Percentiles rank a stretch among this genome's conserved stretches.
phyloP scores from a whole-genome alignment of 2,329 filamentous ascomycete genomes.

The Macrophomina pseudophaseolina region DNA sequence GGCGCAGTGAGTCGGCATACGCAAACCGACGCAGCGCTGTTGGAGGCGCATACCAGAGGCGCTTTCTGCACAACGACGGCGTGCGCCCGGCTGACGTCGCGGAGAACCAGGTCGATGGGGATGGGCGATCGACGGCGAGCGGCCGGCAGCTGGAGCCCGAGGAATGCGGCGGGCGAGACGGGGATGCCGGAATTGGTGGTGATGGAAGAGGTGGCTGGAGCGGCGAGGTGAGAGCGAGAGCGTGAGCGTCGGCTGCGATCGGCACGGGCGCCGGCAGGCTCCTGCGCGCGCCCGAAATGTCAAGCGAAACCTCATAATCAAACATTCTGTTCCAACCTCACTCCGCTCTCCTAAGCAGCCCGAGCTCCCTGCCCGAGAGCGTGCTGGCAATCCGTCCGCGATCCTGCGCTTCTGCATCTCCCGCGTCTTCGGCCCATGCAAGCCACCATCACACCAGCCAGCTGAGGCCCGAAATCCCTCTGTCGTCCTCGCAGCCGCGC shows the following conservation, averaged over 20 bases:
- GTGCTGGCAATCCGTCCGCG: constrained; percentile 11
- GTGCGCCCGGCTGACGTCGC: constrained; percentile 10
- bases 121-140: not conserved
- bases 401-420: constrained; percentile 6
- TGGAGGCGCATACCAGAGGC: constrained; percentile 11
- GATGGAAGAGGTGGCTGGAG: constrained; percentile 5
- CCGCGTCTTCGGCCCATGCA: constrained; percentile 10
- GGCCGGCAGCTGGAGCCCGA: not conserved
- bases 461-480: constrained; percentile 11
- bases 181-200: not conserved
- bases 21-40: not conserved
- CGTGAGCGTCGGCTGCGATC: not conserved
- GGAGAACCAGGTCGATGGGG: constrained; percentile 12
- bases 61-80: constrained; percentile 21
- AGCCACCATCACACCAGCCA: constrained; percentile 26
- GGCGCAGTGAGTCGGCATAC: not conserved
- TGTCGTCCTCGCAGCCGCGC: constrained; percentile 16
- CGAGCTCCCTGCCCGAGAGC: constrained; percentile 16
- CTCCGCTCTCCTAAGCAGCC: not conserved
- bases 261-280: constrained; percentile 13
- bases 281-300: constrained; percentile 4
- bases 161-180: constrained; percentile 5
- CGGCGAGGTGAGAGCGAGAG: not conserved
- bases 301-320: constrained; percentile 27
- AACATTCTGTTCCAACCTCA: constrained; percentile 27